Base-by-base conservation (phyloP, 768 basidiomycete species). In the Lactarius evosmus region DNA sequence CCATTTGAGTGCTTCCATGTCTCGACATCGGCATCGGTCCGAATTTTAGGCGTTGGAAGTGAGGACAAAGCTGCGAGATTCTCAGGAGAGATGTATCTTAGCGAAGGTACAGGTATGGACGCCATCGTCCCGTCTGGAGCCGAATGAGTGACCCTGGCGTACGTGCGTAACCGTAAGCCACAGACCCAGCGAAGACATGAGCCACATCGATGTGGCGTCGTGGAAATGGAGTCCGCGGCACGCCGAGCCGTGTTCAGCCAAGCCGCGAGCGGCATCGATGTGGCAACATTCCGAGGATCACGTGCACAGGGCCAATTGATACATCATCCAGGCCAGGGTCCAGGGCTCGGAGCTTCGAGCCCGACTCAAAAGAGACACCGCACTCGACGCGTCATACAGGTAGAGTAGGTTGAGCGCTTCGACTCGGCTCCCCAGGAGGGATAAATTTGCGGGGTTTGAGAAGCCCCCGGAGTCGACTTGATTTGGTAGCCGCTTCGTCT, bases 1-100 rank as follows among this genome's bases (percentile, higher is more conserved):
- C 90, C 89, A 40, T 75, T 80, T 5, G 89, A 87, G 2, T 69
- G 72, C 69, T 83, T 86, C 93, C 93, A 97, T n/a, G 70, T 65
- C 27, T 79, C 78, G 36, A 95, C 83, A 67, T 93, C 90, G 16
- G 82, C 78, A 63, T 94, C 92, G n/a, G 80, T 82, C 60, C 77
- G 82, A 62, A 94, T 93, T 70, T 80, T 84, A 60, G 76, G 72
- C n/a, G 73, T 75, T 4, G 88, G 85, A 38, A 16, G 32, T 22
- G 69, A n/a, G n/a, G n/a, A n/a, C 19, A 60, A 33, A 30, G 62
- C 41, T 33, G 25, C 49, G 12, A 67, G 58, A n/a, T 57, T 41
- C 32, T 49, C 53, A 16, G 50, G 52, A 14, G 58, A 56, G n/a
- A 66, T 53, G 56, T 58, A 29, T 57, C 64, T 57, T 7, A 67